These are phyloP conservation scores for Cyberlindnera maritima DNA, from an alignment of 805 yeast species.

Conservation along the genomic window DNA sequence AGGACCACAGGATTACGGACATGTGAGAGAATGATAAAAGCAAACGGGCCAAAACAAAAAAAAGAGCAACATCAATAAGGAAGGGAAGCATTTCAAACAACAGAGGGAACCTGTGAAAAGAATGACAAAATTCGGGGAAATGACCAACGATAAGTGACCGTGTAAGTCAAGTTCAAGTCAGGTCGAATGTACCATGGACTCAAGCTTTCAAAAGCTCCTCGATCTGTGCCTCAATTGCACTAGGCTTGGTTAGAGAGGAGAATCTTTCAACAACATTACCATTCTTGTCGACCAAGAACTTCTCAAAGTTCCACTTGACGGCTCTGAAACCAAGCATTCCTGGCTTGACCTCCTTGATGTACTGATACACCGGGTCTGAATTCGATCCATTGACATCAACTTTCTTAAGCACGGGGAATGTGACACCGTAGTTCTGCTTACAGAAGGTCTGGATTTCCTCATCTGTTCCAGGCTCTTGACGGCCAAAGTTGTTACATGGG, in stretches of 20 bases:
- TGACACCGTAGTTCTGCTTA: conserved; percentile 79
- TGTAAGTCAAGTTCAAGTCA: not conserved
- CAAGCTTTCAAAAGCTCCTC: conserved; percentile 47
- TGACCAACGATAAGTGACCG: too few relatives aligned
- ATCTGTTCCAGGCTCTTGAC: conserved; percentile 69
- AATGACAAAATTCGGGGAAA: too few relatives aligned
- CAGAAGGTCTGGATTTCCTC: conserved; percentile 78
- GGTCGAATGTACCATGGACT: not conserved
- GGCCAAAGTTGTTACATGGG: conserved; percentile 90
- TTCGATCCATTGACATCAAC: conserved; percentile 84
- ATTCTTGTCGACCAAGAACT: conserved; percentile 55
- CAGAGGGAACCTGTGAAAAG: too few relatives aligned
- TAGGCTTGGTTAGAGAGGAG: conserved; percentile 69
- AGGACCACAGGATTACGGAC: too few relatives aligned
- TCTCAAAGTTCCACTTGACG: conserved; percentile 79
- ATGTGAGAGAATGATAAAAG: too few relatives aligned
- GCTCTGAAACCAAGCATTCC: conserved; percentile 63
- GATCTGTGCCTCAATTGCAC: conserved; percentile 52
- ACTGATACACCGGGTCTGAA: conserved; percentile 81
- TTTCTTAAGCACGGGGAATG: conserved; percentile 86
- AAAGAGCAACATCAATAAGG: too few relatives aligned
- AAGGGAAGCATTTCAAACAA: too few relatives aligned
- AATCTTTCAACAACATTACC: conserved; percentile 67
- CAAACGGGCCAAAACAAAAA: too few relatives aligned
- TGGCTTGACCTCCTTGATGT: conserved; percentile 63